Evolutionary conservation across 768 basidiomycete genomes (phyloP), one percentile per base, ranked within the genome.

Genomic region (Amanita pallidorosea): DNA sequence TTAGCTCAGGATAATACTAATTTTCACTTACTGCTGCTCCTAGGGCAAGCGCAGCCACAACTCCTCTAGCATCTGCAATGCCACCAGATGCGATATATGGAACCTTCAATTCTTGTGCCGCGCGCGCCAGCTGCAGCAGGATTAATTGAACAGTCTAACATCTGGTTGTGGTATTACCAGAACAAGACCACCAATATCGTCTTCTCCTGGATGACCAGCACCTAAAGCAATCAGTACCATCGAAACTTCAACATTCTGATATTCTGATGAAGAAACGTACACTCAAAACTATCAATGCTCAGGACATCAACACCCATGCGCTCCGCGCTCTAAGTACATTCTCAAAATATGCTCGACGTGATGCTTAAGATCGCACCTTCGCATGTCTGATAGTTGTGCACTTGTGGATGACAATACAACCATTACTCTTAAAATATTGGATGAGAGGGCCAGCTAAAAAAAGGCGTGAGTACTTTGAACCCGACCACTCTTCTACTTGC

Each of bases 11-110:
- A 33, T 18, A 50, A 29, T 15, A 47, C 8, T 15, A 17, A 12
- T 41, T 17, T 18, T 22, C 25, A 74, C 83, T 63, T 64, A 89
- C 87, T 29, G 73, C 72, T 52, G 88, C 89, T 53, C 91, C 92
- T 2, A 95, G 70, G 3, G 90, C 77, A 46, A 97, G 68, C 4
- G 85, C 85, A 38, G 87, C 82, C 9, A 81, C 90, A 53, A 95
- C 68, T 1, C 94, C 93, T 15, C 87, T 79, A 0, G 80, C 83
- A 65, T 96, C 86, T 7, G 85, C 93, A 54, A 96, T 77, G 8
- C 94, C 94, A 4, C 94, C 94, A 2, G 88, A 92, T 0, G 94
- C 91, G 51, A 96, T 79, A 62, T 81, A 97, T 2, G 94, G 94
- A 34, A 85, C 70, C 45, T 80, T 81, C 45, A 96, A 70, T 55